Base-by-base conservation (phyloP, 2,329 filamentous ascomycete species). In the Ceratocystis destructans region DNA sequence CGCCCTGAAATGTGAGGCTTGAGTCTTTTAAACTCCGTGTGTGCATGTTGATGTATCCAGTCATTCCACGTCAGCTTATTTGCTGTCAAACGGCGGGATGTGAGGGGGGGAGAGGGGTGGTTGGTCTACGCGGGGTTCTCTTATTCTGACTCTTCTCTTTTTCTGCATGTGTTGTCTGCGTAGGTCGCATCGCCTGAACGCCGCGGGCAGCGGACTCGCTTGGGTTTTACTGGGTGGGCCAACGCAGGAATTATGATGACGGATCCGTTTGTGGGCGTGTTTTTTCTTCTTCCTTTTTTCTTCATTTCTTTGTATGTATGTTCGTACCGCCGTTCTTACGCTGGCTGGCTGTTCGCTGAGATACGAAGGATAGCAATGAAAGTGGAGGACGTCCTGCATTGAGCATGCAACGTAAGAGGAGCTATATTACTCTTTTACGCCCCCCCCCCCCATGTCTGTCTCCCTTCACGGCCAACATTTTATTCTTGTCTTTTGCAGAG, bases 61-160 rank as follows among this genome's bases (percentile, higher is more conserved):
- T 53, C 48, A 53, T 53, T 37, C 48, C 48, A 53, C 48, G 48
- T 53, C 48, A 53, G 48, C 48, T 53, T 53, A 28, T 53, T 53
- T 53, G 20, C 48, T 53, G 20, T 53, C 20, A 25, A 25, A 37
- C 33, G 8, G 33, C 33, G 33, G 33, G 33, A 37, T 37, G 33
- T 37, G 33, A 37, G 33, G 33, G 33, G 33, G 10, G 33, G 22
- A 37, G 33, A 31, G 31, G 33, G 33, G 33, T 37, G 33, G 33
- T 37, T 37, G 33, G 33, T 37, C 10, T 37, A 8, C 33, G 8
- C 33, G 33, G 33, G 8, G 33, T 10, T 37, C 10, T 8, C 33
- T 37, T 37, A 10, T 37, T 37, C 33, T 8, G 33, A 8, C 8
- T 12, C 33, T 10, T 37, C 33, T 8, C 33, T 37, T 37, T 37